Evolutionary conservation across 2,329 filamentous ascomycete species (phyloP).

Genomic region (Knoxdaviesia capensis): DNA sequence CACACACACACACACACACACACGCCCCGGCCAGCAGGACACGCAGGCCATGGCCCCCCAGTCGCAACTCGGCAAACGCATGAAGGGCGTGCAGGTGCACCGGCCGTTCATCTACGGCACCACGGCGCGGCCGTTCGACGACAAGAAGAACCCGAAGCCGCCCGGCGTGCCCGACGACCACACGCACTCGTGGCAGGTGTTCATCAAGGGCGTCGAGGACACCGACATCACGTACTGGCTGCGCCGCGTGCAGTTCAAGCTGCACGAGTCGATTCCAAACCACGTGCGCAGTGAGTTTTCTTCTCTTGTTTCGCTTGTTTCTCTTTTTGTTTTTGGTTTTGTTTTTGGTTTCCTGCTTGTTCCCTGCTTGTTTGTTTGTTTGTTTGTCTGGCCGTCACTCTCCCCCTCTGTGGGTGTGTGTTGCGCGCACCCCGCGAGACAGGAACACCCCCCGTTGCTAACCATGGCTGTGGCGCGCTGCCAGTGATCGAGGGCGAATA

Average conservation of each 20-base stretch:
- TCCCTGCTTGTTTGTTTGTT: too few relatives aligned
- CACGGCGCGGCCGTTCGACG: constrained; percentile 61
- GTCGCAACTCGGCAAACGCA: constrained; percentile 37
- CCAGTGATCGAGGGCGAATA: constrained; percentile 50
- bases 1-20: background rate
- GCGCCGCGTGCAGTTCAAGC: constrained; percentile 91
- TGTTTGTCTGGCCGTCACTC: too few relatives aligned
- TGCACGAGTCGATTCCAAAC: constrained; percentile 92
- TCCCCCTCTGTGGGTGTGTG: too few relatives aligned
- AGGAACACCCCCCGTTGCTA: too few relatives aligned
- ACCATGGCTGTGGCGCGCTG: background rate
- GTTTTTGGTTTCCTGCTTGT: too few relatives aligned
- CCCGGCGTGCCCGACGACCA: constrained; percentile 66
- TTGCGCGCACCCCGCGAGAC: too few relatives aligned
- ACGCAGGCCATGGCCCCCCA: constrained; percentile 32
- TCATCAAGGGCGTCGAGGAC: constrained; percentile 75
- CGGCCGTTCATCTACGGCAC: constrained; percentile 57
- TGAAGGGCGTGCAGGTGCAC: constrained; percentile 43
- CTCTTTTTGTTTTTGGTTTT: background rate
- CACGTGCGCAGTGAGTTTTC: constrained; percentile 49
- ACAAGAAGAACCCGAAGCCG: constrained; percentile 58
- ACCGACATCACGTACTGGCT: constrained; percentile 91
- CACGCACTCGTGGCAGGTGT: constrained; percentile 92
- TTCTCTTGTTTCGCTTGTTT: background rate
- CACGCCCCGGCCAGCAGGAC: background rate